Percentiles rank a stretch among this genome's conserved stretches.
Evolutionary conservation across 345 rosid genomes (phyloP).

Genomic region (Combretum micranthum): DNA sequence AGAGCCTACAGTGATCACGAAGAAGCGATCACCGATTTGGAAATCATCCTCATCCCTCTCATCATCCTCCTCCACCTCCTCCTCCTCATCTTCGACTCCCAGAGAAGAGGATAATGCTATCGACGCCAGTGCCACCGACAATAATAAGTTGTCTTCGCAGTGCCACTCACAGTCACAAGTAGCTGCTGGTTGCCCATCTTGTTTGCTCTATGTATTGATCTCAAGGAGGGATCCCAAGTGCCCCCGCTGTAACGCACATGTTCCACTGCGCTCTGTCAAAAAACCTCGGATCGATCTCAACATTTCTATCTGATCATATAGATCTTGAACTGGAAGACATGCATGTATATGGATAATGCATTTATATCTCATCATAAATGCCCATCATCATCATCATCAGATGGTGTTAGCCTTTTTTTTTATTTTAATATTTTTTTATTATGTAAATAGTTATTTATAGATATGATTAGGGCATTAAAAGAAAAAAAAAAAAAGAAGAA

Average conservation of each 20-base stretch:
- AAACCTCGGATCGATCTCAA: constrained; percentile 75
- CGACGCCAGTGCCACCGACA: background rate
- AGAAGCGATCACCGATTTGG: constrained; percentile 15
- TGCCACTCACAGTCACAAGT: constrained; percentile 1
- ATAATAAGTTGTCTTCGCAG: too few species aligned
- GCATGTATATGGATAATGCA: background rate
- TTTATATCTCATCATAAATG: background rate
- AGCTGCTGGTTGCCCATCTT: constrained; percentile 52
- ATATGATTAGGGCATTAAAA: too few species aligned
- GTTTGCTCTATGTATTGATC: constrained; percentile 41
- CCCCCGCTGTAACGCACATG: constrained; percentile 58
- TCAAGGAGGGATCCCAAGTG: constrained; percentile 39
- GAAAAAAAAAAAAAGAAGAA: too few species aligned
- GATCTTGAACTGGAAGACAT: too few species aligned
- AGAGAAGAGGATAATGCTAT: constrained; percentile 13
- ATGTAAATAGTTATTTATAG: too few species aligned
- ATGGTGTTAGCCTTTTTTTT: too few species aligned
- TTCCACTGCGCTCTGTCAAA: constrained; percentile 45
- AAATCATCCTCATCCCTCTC: constrained; percentile 22
- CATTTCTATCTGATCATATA: constrained; percentile 62
- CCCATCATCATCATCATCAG: too few species aligned
- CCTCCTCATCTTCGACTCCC: constrained; percentile 9
- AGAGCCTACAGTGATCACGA: constrained; percentile 14
- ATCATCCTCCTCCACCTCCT: constrained; percentile 10
- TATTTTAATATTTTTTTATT: too few species aligned